phyloP scores from a whole-genome alignment of 805 yeast genomes.

The Saccharomycopsis fodiens region DNA sequence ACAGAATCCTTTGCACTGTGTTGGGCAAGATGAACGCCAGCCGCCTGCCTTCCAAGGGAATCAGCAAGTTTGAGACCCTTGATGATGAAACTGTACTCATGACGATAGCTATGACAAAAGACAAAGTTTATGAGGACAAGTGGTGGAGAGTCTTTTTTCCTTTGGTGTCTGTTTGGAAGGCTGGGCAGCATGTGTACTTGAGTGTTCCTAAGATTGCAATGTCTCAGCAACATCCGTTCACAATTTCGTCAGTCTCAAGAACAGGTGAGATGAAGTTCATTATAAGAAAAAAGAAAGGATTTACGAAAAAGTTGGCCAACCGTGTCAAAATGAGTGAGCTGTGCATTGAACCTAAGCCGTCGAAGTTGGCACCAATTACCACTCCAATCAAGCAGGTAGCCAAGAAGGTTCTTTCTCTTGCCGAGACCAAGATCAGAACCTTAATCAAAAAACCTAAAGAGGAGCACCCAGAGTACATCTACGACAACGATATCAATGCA shows the following conservation, averaged over 20 bases:
- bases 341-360: neutral
- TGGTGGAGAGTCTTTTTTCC: constrained; percentile 27
- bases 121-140: constrained; percentile 26
- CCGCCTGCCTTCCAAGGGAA: constrained; percentile 33
- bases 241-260: constrained; percentile 34
- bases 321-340: constrained; percentile 15
- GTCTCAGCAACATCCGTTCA: constrained; percentile 41
- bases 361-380: neutral
- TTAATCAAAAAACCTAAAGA: neutral
- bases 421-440: neutral
- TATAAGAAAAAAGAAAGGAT: constrained; percentile 35
- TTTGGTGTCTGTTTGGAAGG: constrained; percentile 35
- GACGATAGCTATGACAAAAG: constrained; percentile 28
- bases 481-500: neutral
- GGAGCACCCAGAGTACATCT: neutral
- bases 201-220: constrained; percentile 32
- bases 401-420: neutral
- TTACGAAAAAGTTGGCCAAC: constrained; percentile 32
- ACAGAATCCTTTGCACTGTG: constrained; percentile 30
- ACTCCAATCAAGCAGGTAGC: neutral
- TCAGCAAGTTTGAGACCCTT: constrained; percentile 32
- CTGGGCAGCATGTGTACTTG: constrained; percentile 41
- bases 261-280: constrained; percentile 34
- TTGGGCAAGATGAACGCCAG: constrained; percentile 29
- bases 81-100: constrained; percentile 36